Conservation (phyloP, 805 yeast species). For the Yamadazyma nakazawae region DNA sequence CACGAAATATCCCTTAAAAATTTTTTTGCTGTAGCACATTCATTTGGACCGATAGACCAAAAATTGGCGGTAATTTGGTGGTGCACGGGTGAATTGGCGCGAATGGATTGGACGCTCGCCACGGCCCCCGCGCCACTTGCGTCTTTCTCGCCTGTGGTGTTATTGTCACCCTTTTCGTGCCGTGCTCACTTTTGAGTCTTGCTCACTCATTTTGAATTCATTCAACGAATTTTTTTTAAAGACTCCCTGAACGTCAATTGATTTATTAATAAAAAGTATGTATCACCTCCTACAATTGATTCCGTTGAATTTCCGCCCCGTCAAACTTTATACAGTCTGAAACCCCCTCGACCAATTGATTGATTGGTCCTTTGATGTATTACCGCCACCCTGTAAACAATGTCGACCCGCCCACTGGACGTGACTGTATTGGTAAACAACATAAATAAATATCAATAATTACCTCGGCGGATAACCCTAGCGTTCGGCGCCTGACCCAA, state of each 20-base stretch:
- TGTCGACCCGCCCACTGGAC: background rate
- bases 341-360: background rate
- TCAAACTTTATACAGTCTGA: too few species aligned
- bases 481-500: too few species aligned
- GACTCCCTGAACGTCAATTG: constrained; percentile 10
- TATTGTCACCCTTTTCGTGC: background rate
- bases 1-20: too few species aligned
- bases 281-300: background rate
- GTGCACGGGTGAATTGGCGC: too few species aligned
- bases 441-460: too few species aligned
- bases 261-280: constrained; percentile 4
- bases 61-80: too few species aligned
- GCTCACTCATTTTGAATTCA: constrained; percentile 9
- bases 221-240: constrained; percentile 10
- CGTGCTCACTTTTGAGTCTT: constrained; percentile 2
- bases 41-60: too few species aligned
- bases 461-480: too few species aligned
- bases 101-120: background rate
- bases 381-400: background rate
- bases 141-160: background rate
- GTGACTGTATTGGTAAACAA: background rate
- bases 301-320: background rate
- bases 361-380: constrained; percentile 7
- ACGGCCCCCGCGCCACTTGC: background rate
- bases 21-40: too few species aligned